These are phyloP conservation scores for Blastobotrys robertii DNA, from an alignment of 805 yeast species.

Conservation along the genomic window DNA sequence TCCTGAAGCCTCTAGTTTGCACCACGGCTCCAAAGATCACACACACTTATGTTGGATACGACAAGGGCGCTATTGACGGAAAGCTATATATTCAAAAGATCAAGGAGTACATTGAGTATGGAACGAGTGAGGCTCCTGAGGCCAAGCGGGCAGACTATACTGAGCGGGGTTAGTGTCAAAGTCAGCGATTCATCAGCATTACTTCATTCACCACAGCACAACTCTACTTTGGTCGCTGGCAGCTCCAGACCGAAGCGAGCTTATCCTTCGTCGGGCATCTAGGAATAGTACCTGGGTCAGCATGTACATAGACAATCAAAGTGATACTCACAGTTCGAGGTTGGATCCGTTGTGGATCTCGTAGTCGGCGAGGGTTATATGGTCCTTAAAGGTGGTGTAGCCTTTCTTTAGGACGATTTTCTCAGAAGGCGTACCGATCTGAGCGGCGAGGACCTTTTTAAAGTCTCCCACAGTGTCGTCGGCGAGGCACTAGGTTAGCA, in stretches of 20 bases:
- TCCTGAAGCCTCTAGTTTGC: constrained; percentile 69
- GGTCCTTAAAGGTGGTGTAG: constrained; percentile 75
- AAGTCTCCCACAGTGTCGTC: constrained; percentile 85
- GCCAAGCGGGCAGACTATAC: constrained; percentile 16
- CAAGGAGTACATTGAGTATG: constrained; percentile 66
- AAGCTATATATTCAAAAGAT: constrained; percentile 62
- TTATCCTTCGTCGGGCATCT: too few species aligned
- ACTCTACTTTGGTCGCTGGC: background rate
- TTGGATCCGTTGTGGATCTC: constrained; percentile 87
- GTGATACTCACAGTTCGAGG: constrained; percentile 56
- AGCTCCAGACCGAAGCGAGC: too few species aligned
- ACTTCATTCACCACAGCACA: too few species aligned
- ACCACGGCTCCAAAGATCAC: constrained; percentile 59
- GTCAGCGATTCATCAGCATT: background rate
- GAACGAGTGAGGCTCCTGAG: constrained; percentile 32
- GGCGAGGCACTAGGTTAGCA: constrained; percentile 47
- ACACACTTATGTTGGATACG: constrained; percentile 61
- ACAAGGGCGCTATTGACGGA: constrained; percentile 64
- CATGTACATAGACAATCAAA: background rate
- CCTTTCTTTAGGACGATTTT: constrained; percentile 72
- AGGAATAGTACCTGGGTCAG: constrained; percentile 9
- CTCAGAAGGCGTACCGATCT: constrained; percentile 65
- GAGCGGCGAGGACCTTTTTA: constrained; percentile 72
- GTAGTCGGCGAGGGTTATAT: constrained; percentile 85
- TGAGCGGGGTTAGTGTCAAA: constrained; percentile 16